These are phyloP conservation scores for Chrysopogon serrulatus DNA, from an alignment of 176 grass and related monocot species.

Conservation along the genomic window DNA sequence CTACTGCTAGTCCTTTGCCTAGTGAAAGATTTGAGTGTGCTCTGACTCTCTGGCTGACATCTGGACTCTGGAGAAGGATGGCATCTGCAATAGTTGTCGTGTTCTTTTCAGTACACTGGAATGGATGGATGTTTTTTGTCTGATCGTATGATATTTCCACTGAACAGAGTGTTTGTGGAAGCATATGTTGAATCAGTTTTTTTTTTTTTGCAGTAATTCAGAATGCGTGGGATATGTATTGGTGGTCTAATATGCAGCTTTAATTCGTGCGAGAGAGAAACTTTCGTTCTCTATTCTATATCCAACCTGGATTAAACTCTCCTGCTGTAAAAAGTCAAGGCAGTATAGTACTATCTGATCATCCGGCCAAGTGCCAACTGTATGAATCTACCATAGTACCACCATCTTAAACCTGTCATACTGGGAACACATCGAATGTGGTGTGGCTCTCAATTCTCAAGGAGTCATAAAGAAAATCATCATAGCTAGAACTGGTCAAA, in stretches of 20 bases:
- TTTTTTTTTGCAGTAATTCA: neutral
- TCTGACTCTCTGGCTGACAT: neutral
- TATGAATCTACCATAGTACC: neutral
- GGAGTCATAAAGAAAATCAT: neutral
- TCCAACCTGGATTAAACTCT: neutral
- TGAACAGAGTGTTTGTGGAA: neutral
- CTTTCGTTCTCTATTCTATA: too few species aligned
- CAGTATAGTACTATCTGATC: neutral
- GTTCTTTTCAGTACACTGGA: neutral
- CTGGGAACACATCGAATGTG: neutral
- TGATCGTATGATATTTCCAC: neutral
- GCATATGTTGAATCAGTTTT: neutral
- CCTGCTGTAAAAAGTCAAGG: neutral
- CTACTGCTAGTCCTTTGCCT: conserved; percentile 39
- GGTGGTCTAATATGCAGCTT: neutral
- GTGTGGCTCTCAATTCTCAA: neutral
- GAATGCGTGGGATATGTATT: neutral
- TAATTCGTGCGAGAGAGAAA: too few species aligned
- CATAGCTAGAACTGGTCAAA: neutral
- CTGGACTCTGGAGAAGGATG: neutral
- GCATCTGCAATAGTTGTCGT: neutral
- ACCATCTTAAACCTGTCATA: too few species aligned
- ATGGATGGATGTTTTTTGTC: neutral
- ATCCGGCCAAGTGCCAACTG: neutral
- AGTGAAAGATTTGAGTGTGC: neutral